Percentiles rank a stretch among this genome's conserved stretches.
phyloP scores from a whole-genome alignment of 106 monocot genomes.

The Acanthochlamys bracteata region DNA sequence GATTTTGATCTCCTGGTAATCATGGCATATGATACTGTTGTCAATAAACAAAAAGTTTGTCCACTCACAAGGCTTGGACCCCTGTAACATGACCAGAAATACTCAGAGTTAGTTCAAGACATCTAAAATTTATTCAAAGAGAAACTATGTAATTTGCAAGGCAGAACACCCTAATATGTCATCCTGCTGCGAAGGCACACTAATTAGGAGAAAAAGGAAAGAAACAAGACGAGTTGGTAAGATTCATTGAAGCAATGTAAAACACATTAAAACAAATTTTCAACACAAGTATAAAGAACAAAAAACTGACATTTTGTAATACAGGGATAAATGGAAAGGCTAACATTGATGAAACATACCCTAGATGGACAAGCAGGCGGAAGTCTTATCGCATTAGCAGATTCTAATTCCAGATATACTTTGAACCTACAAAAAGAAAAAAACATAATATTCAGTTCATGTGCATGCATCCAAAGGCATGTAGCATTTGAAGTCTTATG shows the following conservation, averaged over 20 bases:
- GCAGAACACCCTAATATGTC: too few relatives aligned
- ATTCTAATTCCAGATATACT: constrained; percentile 88
- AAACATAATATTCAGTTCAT: background rate
- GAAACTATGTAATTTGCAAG: too few relatives aligned
- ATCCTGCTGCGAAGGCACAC: background rate
- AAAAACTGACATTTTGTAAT: too few relatives aligned
- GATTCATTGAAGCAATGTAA: too few relatives aligned
- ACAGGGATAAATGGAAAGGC: too few relatives aligned
- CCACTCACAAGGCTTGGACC: constrained; percentile 58
- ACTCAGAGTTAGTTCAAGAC: too few relatives aligned
- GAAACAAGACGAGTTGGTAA: too few relatives aligned
- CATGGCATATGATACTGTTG: constrained; percentile 81
- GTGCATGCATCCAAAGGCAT: too few relatives aligned
- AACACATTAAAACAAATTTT: too few relatives aligned
- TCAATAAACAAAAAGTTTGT: constrained; percentile 57
- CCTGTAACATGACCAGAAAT: constrained; percentile 21
- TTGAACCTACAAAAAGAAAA: constrained; percentile 47
- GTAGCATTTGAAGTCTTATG: too few relatives aligned
- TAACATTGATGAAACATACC: constrained; percentile 28
- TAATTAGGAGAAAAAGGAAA: background rate
- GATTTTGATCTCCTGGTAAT: constrained; percentile 97
- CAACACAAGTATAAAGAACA: too few relatives aligned
- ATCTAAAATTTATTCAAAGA: too few relatives aligned
- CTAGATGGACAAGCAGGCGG: constrained; percentile 67
- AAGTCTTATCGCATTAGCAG: constrained; percentile 69